Base-by-base conservation (phyloP, 805 yeast species). In the Wickerhamomyces strasburgensis region DNA sequence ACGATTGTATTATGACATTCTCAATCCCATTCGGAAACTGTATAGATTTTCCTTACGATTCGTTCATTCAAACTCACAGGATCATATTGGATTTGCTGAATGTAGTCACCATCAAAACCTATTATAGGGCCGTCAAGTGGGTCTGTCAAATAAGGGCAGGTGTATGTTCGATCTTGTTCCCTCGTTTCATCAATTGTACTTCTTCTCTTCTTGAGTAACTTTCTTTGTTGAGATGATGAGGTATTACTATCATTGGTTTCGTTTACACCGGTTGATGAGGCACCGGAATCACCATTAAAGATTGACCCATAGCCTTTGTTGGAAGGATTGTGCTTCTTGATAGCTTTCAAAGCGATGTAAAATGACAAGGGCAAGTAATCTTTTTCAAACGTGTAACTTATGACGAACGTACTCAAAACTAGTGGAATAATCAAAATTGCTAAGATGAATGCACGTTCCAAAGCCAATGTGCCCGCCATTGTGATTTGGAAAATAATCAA, bases 401-500 rank as follows among this genome's bases (percentile, higher is more conserved):
- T 72, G 23, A 75, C 70, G 18, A 80, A 48, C 0, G 94, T 81
- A 5, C 78, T 58, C 11, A 85, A 49, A 1, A 96, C 90, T 32
- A 88, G 65, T 2, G 98, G 98, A 3, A 79, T 61, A 24, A 93
- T 65, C 48, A 78, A 69, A 24, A 81, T 64, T 0, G 96, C 87
- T 31, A 86, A 66, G 6, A 78, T 62, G 65, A 76, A 89, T 1
- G 93, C 95, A 43, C 79, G 77, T 52, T 84, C 88, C 38, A 86
- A 68, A 1, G 85, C 88, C 46, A 90, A 68, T 2, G 95, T 80
- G 5, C 98, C 98, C 2, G 90, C 90, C 86, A 89, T 88, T 25
- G 96, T 87, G 34, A 90, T 61, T 58, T 93, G 98, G 58, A 93
- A 87, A 14, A 90, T 67, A 18, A 84, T 61, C 21, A 90, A 61